Percentiles rank a stretch among this genome's conserved stretches.
Conservation (phyloP, 2,329 filamentous ascomycete species). For the Xylaria hypoxylon region DNA sequence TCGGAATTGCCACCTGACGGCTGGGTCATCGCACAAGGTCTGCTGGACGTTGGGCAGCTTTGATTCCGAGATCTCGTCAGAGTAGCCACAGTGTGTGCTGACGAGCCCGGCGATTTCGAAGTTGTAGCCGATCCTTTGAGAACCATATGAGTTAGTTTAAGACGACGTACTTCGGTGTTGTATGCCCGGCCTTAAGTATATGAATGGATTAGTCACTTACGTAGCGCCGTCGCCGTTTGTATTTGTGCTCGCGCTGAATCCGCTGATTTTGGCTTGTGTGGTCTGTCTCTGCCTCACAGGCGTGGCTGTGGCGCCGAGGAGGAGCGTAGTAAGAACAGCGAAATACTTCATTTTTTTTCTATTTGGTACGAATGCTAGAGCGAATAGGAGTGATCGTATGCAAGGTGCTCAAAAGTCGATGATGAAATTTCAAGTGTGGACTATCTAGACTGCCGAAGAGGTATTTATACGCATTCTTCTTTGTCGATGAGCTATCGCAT, state of each 20-base stretch:
- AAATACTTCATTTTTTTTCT: constrained; percentile 42
- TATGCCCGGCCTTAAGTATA: no score
- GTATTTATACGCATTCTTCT: constrained; percentile 16
- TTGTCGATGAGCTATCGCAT: not conserved
- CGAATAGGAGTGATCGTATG: not conserved
- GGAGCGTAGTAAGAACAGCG: constrained; percentile 39
- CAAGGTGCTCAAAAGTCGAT: not conserved
- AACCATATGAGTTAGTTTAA: constrained; percentile 1
- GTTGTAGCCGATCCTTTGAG: constrained; percentile 41
- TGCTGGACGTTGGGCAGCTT: constrained; percentile 40
- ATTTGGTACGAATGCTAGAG: not conserved
- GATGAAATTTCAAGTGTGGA: not conserved
- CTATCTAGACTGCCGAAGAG: not conserved
- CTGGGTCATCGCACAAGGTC: constrained; percentile 40
- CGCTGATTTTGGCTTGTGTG: constrained; percentile 37
- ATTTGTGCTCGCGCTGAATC: constrained; percentile 42
- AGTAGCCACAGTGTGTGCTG: constrained; percentile 41
- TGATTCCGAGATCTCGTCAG: constrained; percentile 38
- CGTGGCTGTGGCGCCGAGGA: constrained; percentile 40
- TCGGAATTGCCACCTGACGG: constrained; percentile 45
- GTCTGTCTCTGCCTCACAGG: constrained; percentile 38
- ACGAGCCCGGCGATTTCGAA: constrained; percentile 36
- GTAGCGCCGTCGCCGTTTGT: constrained; percentile 39
- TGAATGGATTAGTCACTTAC: constrained; percentile 35
- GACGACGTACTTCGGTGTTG: not conserved